These are phyloP conservation scores for Chrysoporthe cubensis DNA, from an alignment of 2,329 filamentous ascomycete genomes.

Conservation along the genomic window DNA sequence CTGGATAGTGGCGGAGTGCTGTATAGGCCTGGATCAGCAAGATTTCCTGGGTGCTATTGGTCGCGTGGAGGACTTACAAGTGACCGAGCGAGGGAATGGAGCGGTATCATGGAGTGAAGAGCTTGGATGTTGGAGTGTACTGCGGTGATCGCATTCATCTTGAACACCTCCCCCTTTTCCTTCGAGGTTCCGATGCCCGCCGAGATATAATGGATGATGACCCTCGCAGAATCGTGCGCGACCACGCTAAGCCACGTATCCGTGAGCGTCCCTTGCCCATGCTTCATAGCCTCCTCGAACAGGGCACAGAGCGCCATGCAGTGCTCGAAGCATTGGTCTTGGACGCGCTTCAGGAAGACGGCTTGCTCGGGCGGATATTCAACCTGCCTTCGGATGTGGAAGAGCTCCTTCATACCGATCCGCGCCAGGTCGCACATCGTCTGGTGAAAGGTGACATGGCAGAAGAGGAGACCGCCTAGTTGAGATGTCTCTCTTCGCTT, in stretches of 20 bases:
- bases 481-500: constrained; percentile 28
- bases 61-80: constrained; percentile 16
- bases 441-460: constrained; percentile 30
- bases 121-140: constrained; percentile 25
- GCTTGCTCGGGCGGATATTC: constrained; percentile 31
- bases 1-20: not conserved
- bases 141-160: constrained; percentile 15
- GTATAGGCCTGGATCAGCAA: not conserved
- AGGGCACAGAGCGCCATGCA: constrained; percentile 34
- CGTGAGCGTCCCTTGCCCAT: constrained; percentile 23
- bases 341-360: constrained; percentile 30
- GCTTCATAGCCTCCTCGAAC: constrained; percentile 31
- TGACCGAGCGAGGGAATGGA: constrained; percentile 22
- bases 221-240: constrained; percentile 26
- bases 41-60: no score
- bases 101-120: constrained; percentile 27
- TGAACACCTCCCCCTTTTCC: not conserved
- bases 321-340: constrained; percentile 34
- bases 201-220: constrained; percentile 26
- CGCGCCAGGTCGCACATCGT: constrained; percentile 29
- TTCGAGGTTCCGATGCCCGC: constrained; percentile 2
- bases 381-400: constrained; percentile 4
- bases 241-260: constrained; percentile 28
- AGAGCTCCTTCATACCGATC: constrained; percentile 21
- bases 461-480: constrained; percentile 28